Evolutionary conservation across 306 rosid species (phyloP).

Genomic region (Bauhinia variegata): DNA sequence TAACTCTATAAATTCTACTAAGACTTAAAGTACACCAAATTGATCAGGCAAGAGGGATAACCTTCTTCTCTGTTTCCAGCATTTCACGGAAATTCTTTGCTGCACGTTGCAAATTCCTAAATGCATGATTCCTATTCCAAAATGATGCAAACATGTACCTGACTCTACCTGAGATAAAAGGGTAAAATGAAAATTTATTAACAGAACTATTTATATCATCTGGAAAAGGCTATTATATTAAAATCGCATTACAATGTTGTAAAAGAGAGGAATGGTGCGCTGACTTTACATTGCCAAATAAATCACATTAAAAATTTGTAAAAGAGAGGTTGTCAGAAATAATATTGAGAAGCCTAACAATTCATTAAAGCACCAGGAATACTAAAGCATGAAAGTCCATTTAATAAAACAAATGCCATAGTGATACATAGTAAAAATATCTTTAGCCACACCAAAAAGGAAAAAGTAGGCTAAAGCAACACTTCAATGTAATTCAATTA

Average conservation of each 20-base stretch:
- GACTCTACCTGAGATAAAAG: constrained; percentile 85
- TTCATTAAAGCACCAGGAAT: constrained; percentile 14
- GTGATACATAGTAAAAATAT: constrained; percentile 4
- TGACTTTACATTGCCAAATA: constrained; percentile 17
- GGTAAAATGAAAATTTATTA: constrained; percentile 33
- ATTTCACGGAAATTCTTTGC: constrained; percentile 63
- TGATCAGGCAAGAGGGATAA: constrained; percentile 32
- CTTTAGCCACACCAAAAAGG: constrained; percentile 9
- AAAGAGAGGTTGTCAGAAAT: constrained; percentile 11
- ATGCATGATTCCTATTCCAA: constrained; percentile 97
- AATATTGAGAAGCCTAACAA: not conserved
- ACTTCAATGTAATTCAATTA: constrained; percentile 17
- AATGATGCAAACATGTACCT: constrained; percentile 97
- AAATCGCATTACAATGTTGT: too few relatives aligned
- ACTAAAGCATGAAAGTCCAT: constrained; percentile 11
- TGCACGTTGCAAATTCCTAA: constrained; percentile 79
- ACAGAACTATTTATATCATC: constrained; percentile 34
- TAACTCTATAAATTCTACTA: not conserved
- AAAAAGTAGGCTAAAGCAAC: constrained; percentile 14
- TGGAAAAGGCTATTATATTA: constrained; percentile 5
- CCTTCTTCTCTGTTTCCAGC: constrained; percentile 98
- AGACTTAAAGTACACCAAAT: constrained; percentile 26
- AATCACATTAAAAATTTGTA: not conserved
- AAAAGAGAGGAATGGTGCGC: constrained; percentile 17
- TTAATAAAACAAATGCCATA: constrained; percentile 11